These are phyloP conservation scores for Suhomyces yuchorum DNA, from an alignment of 1,139 yeast genomes.

Conservation along the genomic window DNA sequence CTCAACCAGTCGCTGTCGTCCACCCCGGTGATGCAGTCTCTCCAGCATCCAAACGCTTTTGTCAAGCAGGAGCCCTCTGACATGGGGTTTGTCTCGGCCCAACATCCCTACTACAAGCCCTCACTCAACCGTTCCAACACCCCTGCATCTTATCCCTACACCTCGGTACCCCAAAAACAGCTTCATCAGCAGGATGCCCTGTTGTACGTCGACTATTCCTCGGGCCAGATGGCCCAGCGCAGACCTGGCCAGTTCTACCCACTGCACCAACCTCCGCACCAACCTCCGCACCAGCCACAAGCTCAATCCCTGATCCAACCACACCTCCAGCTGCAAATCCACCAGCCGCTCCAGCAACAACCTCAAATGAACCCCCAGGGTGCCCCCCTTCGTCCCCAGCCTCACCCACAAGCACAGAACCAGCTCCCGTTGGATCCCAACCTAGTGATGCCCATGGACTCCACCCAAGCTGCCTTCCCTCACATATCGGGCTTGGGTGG, in stretches of 20 bases:
- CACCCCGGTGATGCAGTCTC: slow-evolving; percentile 8
- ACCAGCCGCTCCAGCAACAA: slow-evolving; percentile 12
- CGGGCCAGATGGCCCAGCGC: background rate
- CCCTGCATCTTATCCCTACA: slow-evolving; percentile 1
- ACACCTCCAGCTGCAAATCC: slow-evolving; percentile 17
- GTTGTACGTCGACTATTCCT: slow-evolving; percentile 2
- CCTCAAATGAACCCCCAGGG: slow-evolving; percentile 6
- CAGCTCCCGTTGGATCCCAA: slow-evolving; percentile 11
- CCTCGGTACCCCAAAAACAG: slow-evolving; percentile 2
- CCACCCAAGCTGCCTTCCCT: background rate
- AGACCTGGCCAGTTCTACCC: slow-evolving; percentile 2
- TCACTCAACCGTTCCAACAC: slow-evolving; percentile 3
- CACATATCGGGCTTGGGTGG: background rate
- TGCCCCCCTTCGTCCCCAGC: background rate
- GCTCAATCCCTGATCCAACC: slow-evolving; percentile 15
- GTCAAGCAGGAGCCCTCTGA: slow-evolving; percentile 14
- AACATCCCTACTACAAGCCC: slow-evolving; percentile 7
- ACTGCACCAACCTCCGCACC: slow-evolving; percentile 12
- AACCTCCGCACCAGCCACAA: slow-evolving; percentile 14
- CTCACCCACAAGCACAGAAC: slow-evolving; percentile 12
- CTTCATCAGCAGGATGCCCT: background rate
- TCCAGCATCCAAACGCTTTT: slow-evolving; percentile 5
- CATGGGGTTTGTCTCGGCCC: slow-evolving; percentile 4
- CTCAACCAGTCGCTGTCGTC: slow-evolving; percentile 4
- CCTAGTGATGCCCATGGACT: slow-evolving; percentile 2